Evolutionary conservation across 345 rosid genomes (phyloP).

Genomic region (Brassica nigra): DNA sequence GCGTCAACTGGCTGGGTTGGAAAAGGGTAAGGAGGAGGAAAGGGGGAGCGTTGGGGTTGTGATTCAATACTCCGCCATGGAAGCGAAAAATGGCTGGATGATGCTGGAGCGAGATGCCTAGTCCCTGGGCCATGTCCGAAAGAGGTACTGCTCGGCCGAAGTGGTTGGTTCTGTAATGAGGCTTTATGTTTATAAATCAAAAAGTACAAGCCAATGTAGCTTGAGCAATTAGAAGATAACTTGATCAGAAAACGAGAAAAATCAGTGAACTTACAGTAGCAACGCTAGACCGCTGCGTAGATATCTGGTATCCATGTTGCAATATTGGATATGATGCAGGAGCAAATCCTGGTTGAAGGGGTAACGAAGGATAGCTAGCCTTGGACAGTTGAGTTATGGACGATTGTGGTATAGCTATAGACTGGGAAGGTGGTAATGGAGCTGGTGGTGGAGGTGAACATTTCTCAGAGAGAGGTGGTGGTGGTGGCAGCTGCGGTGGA

Average conservation of each 20-base stretch:
- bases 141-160: constrained; percentile 57
- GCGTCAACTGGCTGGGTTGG: constrained; percentile 64
- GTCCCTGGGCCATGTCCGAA: constrained; percentile 59
- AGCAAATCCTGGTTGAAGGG: constrained; percentile 48
- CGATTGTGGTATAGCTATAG: constrained; percentile 36
- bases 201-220: background rate
- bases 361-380: constrained; percentile 52
- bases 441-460: constrained; percentile 64
- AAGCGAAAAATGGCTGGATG: constrained; percentile 66
- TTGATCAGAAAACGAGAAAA: constrained; percentile 14
- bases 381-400: constrained; percentile 45
- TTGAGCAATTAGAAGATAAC: background rate
- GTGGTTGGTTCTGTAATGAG: constrained; percentile 61
- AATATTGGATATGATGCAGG: constrained; percentile 57
- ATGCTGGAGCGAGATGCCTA: constrained; percentile 50
- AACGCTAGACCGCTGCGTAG: constrained; percentile 50
- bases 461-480: constrained; percentile 42
- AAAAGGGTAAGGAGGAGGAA: constrained; percentile 57
- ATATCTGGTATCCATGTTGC: constrained; percentile 60
- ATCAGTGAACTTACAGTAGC: constrained; percentile 48
- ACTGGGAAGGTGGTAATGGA: constrained; percentile 56
- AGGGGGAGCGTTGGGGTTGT: constrained; percentile 57
- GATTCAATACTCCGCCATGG: constrained; percentile 54
- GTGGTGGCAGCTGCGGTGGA: constrained; percentile 46
- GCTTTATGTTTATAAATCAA: constrained; percentile 49